A percentile compares a stretch with the other conserved stretches of the same genome.
Conservation (phyloP, 2,329 filamentous ascomycete genomes). For the Penicillium sp. region DNA sequence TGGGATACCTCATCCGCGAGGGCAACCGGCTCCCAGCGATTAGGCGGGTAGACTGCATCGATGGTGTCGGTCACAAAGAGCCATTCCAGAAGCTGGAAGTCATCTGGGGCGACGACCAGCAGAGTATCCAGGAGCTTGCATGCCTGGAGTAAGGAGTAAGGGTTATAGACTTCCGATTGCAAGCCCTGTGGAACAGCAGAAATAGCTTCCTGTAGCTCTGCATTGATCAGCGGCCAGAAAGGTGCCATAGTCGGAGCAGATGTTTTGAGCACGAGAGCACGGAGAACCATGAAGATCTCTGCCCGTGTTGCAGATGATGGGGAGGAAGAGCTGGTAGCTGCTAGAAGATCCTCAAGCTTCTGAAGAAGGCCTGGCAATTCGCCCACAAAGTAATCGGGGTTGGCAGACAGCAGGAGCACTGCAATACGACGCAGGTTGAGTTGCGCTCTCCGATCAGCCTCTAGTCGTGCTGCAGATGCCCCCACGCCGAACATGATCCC, state of each 20-base stretch:
- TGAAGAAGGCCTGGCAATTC: constrained; percentile 74
- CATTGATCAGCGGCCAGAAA: constrained; percentile 87
- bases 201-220: constrained; percentile 78
- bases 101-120: constrained; percentile 83
- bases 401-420: constrained; percentile 73
- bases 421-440: constrained; percentile 82
- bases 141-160: constrained; percentile 76
- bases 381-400: constrained; percentile 74
- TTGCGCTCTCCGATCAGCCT: constrained; percentile 91
- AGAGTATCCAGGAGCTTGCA: constrained; percentile 91
- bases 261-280: constrained; percentile 76
- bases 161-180: constrained; percentile 73
- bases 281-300: constrained; percentile 85
- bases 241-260: constrained; percentile 76
- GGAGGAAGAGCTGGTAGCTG: constrained; percentile 81
- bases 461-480: constrained; percentile 86
- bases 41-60: constrained; percentile 84
- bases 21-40: constrained; percentile 67
- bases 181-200: constrained; percentile 70
- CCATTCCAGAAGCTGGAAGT: constrained; percentile 99
- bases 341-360: constrained; percentile 81
- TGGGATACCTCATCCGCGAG: constrained; percentile 84
- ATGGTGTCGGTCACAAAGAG: constrained; percentile 96
- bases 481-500: constrained; percentile 99
- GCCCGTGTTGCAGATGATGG: constrained; percentile 86